Evolutionary conservation across 805 yeast species (phyloP), one percentile per base, ranked within the genome.

Genomic region (Komagataella mondaviorum): DNA sequence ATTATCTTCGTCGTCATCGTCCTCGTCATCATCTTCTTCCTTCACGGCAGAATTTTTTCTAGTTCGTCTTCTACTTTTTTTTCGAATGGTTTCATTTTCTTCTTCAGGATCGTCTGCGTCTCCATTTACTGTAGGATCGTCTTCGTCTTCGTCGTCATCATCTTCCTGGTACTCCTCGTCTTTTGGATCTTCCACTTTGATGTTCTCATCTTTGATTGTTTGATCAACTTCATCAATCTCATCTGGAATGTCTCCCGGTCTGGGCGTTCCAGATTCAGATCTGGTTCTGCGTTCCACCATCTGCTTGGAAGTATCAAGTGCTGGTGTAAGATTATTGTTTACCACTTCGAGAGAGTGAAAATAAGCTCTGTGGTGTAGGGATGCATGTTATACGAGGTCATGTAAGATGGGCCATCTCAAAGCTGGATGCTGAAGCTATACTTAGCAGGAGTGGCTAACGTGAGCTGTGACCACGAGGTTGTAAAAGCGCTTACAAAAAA

Each of bases 61-160:
- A 10, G 39, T 8, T 55, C 65, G 4, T 54, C 61, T 12, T 54
- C 57, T 20, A 59, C 63, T 23, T 54, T 63, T 23, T 58, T 63
- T 8, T 53, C 67, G 23, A 56, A 62, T 12, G 60, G 36, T 36
- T 54, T 46, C 17, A 23, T 46, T n/a, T 3, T n/a, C 45, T 16
- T 18, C 20, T 17, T 49, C 51, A 12, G 39, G 39, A 18, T 45
- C 52, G 17, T 46, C 52, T 3, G 10, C 49, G 4, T 46, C 49
- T 8, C 17, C 47, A 17, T 46, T 48, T 10, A 12, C 36, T 17
- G 22, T 46, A 23, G 16, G 17, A 44, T 44, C 46, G 5, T 49
- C 48, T 12, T 24, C 48, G 6, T 45, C 51, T 18, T 47, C 49
- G 6, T 47, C 45, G 39, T 49, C 48, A 4, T 49, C 51, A 18